phyloP scores from a whole-genome alignment of 129 eudicot genomes.

The Gnaphalium uliginosum region DNA sequence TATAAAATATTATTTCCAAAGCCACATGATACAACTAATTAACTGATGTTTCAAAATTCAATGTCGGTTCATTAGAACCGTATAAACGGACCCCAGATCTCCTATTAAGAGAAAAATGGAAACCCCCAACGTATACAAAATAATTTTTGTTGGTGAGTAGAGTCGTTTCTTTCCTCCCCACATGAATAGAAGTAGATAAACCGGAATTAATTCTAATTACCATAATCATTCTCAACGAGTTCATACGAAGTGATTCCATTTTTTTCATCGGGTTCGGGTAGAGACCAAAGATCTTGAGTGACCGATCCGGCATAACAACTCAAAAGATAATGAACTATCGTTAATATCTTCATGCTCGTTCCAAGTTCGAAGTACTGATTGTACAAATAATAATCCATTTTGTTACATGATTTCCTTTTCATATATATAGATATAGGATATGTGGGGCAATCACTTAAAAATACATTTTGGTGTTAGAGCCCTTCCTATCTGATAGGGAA shows the following conservation, averaged over 20 bases:
- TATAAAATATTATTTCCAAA: neutral
- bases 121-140: neutral
- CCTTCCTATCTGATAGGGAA: no score
- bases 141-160: neutral
- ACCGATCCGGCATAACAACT: neutral
- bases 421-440: no score
- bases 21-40: neutral
- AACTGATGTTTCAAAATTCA: neutral
- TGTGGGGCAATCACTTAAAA: no score
- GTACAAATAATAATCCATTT: neutral
- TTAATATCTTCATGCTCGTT: neutral
- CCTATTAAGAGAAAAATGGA: neutral
- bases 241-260: neutral
- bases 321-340: neutral
- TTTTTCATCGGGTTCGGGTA: neutral
- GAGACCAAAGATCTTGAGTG: conserved; percentile 2
- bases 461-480: no score
- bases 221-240: no score
- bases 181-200: no score
- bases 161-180: neutral
- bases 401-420: no score
- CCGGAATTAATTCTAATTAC: no score
- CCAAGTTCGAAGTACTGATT: neutral
- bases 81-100: neutral
- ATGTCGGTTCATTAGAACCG: conserved; percentile 10